Evolutionary conservation across 2,329 filamentous ascomycete genomes (phyloP).

Genomic region (Trichophyton rubrum): DNA sequence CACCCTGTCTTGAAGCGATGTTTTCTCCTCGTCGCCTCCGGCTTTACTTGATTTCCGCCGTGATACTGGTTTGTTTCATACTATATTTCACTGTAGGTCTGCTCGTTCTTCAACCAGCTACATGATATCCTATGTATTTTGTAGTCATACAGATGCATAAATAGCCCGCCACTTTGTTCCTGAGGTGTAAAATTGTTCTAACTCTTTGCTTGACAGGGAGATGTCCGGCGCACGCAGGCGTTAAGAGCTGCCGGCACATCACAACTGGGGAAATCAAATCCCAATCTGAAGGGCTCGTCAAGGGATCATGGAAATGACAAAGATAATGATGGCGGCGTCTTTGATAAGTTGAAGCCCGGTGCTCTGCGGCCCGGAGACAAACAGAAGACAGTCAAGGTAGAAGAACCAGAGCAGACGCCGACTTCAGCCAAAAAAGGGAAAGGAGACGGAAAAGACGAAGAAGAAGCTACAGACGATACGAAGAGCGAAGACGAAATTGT

Average conservation of each 20-base stretch:
- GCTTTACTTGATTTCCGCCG: conserved; percentile 50
- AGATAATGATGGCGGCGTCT: conserved; percentile 44
- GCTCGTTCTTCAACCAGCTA: background rate
- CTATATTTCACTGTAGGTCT: conserved; percentile 60
- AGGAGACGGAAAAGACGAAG: conserved; percentile 22
- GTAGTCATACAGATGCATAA: no score
- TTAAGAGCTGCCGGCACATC: conserved; percentile 39
- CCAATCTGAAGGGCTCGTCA: background rate
- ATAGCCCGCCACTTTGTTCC: no score
- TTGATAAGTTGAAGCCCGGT: conserved; percentile 56
- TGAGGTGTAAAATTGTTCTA: no score
- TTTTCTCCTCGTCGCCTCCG: conserved; percentile 58
- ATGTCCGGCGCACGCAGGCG: conserved; percentile 29
- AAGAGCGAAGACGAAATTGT: conserved; percentile 31
- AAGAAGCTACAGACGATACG: conserved; percentile 16
- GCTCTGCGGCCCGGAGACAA: conserved; percentile 60
- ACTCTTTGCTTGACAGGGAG: conserved; percentile 21
- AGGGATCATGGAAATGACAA: conserved; percentile 33
- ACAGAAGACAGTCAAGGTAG: conserved; percentile 41
- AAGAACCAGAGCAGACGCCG: conserved; percentile 19
- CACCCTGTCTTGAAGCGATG: conserved; percentile 35
- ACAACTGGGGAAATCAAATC: conserved; percentile 31
- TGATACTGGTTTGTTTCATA: conserved; percentile 53
- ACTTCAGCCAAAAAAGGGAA: conserved; percentile 43
- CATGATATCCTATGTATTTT: background rate